These are phyloP conservation scores for Botryotinia globosa DNA, from an alignment of 2,329 filamentous ascomycete genomes.

Conservation along the genomic window DNA sequence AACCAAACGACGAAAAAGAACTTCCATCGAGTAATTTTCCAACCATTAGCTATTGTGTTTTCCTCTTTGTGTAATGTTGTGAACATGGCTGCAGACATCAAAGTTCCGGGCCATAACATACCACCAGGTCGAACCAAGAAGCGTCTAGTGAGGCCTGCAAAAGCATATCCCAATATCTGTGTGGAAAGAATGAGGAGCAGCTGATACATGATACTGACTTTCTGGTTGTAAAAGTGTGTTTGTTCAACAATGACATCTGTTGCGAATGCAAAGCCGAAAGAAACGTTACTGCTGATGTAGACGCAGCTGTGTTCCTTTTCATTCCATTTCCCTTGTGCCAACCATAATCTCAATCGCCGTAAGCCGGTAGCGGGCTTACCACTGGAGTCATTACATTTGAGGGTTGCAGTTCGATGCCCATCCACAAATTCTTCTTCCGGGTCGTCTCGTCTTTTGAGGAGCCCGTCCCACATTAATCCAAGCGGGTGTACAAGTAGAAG, in stretches of 20 bases:
- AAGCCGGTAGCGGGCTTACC: slow-evolving; percentile 24
- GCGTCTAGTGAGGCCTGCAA: slow-evolving; percentile 76
- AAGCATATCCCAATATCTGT: slow-evolving; percentile 81
- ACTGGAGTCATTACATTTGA: slow-evolving; percentile 20
- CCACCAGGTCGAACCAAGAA: slow-evolving; percentile 81
- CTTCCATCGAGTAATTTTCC: slow-evolving; percentile 77
- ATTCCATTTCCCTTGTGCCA: slow-evolving; percentile 79
- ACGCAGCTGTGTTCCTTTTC: slow-evolving; percentile 87
- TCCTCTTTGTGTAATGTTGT: slow-evolving; percentile 80
- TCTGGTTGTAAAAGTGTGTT: slow-evolving; percentile 83
- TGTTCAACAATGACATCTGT: slow-evolving; percentile 90
- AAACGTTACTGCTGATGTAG: slow-evolving; percentile 86
- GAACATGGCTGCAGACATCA: slow-evolving; percentile 89
- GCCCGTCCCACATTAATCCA: slow-evolving; percentile 73
- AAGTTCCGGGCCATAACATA: slow-evolving; percentile 88
- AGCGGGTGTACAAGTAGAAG: slow-evolving; percentile 81
- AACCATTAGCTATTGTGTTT: slow-evolving; percentile 77
- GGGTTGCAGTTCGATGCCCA: slow-evolving; percentile 41
- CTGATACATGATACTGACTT: slow-evolving; percentile 73
- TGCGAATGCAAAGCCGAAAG: slow-evolving; percentile 85
- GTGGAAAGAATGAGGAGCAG: slow-evolving; percentile 80
- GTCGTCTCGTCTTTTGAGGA: slow-evolving; percentile 60
- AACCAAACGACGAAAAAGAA: slow-evolving; percentile 78
- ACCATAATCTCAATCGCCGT: slow-evolving; percentile 62
- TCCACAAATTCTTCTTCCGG: slow-evolving; percentile 55